A percentile compares a stretch with the other conserved stretches of the same genome.
Conservation (phyloP, 345 rosid species). For the Murraya koenigii region DNA sequence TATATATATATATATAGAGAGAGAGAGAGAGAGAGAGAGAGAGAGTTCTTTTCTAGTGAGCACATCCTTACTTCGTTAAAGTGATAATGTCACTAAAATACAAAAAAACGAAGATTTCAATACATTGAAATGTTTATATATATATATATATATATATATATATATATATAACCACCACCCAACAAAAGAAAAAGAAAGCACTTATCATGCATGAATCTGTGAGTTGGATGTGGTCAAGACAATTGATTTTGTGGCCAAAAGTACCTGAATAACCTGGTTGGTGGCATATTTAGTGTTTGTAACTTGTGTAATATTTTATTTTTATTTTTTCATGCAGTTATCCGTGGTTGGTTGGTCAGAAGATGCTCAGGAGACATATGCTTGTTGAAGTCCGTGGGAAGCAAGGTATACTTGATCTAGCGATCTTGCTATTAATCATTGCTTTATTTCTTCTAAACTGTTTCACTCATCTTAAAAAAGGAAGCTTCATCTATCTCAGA, state of each 20-base stretch:
- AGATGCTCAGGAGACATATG: slow-evolving; percentile 82
- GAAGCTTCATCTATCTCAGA: background rate
- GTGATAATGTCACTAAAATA: too few relatives aligned
- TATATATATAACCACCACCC: too few relatives aligned
- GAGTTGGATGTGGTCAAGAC: background rate
- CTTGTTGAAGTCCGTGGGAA: slow-evolving; percentile 47
- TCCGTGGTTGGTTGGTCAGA: slow-evolving; percentile 97
- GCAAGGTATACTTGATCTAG: slow-evolving; percentile 44
- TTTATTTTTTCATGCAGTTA: slow-evolving; percentile 39
- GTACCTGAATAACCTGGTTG: background rate
- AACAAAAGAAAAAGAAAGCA: background rate
- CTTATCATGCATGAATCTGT: background rate
- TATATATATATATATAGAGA: too few relatives aligned
- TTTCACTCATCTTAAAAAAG: background rate
- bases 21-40: too few relatives aligned
- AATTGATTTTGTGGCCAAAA: background rate
- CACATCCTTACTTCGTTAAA: too few relatives aligned
- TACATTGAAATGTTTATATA: too few relatives aligned
- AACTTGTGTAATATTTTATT: background rate
- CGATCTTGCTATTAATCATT: background rate
- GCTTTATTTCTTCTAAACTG: background rate
- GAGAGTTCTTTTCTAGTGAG: too few relatives aligned
- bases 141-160: too few relatives aligned
- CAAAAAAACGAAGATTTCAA: too few relatives aligned
- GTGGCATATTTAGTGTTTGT: background rate